Percentiles rank a stretch among this genome's conserved stretches.
Evolutionary conservation across 768 basidiomycete genomes (phyloP).

Genomic region (Chalciporus pseudorubinellus): DNA sequence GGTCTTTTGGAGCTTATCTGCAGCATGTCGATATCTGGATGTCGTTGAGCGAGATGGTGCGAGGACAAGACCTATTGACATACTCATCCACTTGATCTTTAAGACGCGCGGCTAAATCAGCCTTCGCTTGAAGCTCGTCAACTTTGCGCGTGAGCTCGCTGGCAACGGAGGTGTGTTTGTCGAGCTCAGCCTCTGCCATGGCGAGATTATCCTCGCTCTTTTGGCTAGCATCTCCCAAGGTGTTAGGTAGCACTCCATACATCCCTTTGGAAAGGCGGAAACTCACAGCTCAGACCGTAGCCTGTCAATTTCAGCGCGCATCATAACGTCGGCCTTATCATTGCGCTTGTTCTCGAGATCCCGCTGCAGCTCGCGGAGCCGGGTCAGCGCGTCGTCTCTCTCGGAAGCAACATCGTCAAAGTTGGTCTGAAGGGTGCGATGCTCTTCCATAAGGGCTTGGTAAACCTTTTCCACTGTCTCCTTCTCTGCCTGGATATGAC

Average conservation of each 20-base stretch:
- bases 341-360: conserved; percentile 60
- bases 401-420: conserved; percentile 77
- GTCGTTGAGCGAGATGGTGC: neutral
- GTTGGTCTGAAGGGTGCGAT: conserved; percentile 68
- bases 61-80: neutral
- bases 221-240: conserved; percentile 54
- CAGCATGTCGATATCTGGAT: conserved; percentile 82
- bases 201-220: conserved; percentile 93
- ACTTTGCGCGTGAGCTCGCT: conserved; percentile 75
- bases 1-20: conserved; percentile 88
- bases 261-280: neutral
- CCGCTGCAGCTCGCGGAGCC: conserved; percentile 57
- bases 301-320: conserved; percentile 80
- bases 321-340: conserved; percentile 72
- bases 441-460: conserved; percentile 70
- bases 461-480: conserved; percentile 84
- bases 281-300: conserved; percentile 83
- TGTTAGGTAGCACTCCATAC: conserved; percentile 20
- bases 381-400: conserved; percentile 69
- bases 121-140: conserved; percentile 76
- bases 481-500: conserved; percentile 77
- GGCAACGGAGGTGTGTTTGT: conserved; percentile 68
- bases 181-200: conserved; percentile 77
- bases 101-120: conserved; percentile 73
- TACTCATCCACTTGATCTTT: conserved; percentile 97